Evolutionary conservation across 2,329 filamentous ascomycete genomes (phyloP).

Genomic region (Trichoderma citrinoviride): DNA sequence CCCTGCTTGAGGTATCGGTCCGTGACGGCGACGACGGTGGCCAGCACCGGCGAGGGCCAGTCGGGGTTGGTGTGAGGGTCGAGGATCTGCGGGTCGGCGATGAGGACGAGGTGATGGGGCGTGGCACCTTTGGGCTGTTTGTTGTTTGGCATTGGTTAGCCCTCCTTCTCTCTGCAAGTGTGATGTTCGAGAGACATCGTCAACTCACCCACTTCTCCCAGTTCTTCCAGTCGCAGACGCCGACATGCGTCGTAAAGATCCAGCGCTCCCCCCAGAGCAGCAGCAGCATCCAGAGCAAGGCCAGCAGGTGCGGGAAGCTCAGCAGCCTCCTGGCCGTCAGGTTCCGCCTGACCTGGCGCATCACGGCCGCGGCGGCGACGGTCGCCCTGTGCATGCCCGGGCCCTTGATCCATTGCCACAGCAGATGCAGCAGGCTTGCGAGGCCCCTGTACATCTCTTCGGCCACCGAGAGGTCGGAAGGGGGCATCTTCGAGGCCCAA

Average conservation of each 20-base stretch:
- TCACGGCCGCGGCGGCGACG: constrained; percentile 31
- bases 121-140: constrained; percentile 70
- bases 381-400: constrained; percentile 40
- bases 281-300: constrained; percentile 70
- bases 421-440: constrained; percentile 30
- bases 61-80: constrained; percentile 94
- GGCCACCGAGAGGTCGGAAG: constrained; percentile 27
- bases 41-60: constrained; percentile 60
- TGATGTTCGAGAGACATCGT: not conserved
- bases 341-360: constrained; percentile 40
- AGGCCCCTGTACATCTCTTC: constrained; percentile 27
- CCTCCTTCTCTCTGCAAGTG: not conserved
- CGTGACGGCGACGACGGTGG: constrained; percentile 61
- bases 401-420: constrained; percentile 45
- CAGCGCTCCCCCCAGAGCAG: constrained; percentile 84
- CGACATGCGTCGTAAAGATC: constrained; percentile 68
- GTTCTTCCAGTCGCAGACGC: constrained; percentile 72
- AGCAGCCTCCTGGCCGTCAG: constrained; percentile 51
- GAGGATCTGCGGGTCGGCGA: constrained; percentile 88
- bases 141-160: not conserved
- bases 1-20: constrained; percentile 86
- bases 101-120: constrained; percentile 79
- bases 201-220: constrained; percentile 89
- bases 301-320: constrained; percentile 65
- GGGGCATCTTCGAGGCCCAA: constrained; percentile 33